Evolutionary conservation across 257 asterid genomes (phyloP), one percentile per base, ranked within the genome.

Genomic region (Lavandula angustifolia): DNA sequence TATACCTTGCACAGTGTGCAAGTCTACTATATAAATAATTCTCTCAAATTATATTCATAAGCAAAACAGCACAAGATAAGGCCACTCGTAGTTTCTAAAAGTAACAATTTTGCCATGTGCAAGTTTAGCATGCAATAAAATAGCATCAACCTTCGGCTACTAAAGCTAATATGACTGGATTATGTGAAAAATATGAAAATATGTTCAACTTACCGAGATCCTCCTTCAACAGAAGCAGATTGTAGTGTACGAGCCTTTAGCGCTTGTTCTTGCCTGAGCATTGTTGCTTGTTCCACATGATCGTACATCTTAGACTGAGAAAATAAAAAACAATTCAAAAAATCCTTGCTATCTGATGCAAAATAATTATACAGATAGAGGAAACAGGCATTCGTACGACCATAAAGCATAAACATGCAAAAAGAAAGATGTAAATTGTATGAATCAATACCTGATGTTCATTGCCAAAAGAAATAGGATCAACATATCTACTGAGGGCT

Each of bases 221-320:
- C 92, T 55, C 88, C 95, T 53, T 87, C 99, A 57, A 78, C 79
- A 53, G 97, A 69, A 64, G 87, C 80, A 66, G 96, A 73, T 64
- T 82, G 89, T 80, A 92, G 80, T 11, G 84, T 55, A 56, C 86
- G 96, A 55, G 87, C 75, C 85, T 94, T 94, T 56, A 86, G 84
- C 75, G 81, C 54, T 74, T 87, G 84, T 60, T 84, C 98, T 72
- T 91, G 95, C 69, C 96, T 73, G 13, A 82, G 66, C 52, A 75
- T 46, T 50, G 89, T 64, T 52, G 87, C 79, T 75, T 83, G 89
- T 58, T 90, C 95, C 79, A 80, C 40, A 74, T 77, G 95, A 47
- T 84, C 95, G 75, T 94, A 87, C 62, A 82, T 46, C 77, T 89
- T 90, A 54, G 89, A 76, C 95, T 87, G 92, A 53, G 35, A 79